Evolutionary conservation across 805 yeast genomes (phyloP), one percentile per base, ranked within the genome.

Genomic region (Lachancea mirantina): DNA sequence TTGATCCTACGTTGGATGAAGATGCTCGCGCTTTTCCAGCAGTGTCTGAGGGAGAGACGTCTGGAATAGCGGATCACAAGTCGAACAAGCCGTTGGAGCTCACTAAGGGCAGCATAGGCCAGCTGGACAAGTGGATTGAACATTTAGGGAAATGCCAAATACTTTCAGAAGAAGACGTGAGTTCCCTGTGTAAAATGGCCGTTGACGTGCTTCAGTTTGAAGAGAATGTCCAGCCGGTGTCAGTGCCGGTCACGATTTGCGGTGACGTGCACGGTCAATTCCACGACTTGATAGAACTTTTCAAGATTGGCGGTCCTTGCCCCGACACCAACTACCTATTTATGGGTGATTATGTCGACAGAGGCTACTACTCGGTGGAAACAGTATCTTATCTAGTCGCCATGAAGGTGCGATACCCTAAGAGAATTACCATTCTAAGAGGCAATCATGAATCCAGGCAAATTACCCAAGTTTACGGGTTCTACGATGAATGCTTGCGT

Each of bases 241-340:
- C 75, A 42, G 89, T 87, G 6, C 98, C 98, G 4, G 97, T 92
- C 21, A 89, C 97, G 13, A 87, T 88, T 44, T 89, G 96, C 67
- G 96, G 96, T 46, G 96, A 87, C 61, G 89, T 87, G 34, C 96
- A 87, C 56, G 96, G 96, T 24, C 96, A 87, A 60, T 88, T 87
- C 58, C 96, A 88, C 57, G 96, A 87, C 65, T 67, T 87, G 57
- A 82, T 85, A 78, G 96, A 87, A 59, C 67, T 87, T 38, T 88
- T 87, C 61, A 84, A 84, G 51, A 87, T 87, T 50, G 96, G 96
- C 26, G 96, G 96, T 10, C 88, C 88, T 30, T 82, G 89, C 46
- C 96, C 96, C 0, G 85, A 76, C 45, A 87, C 95, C 8, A 85
- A 84, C 58, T 87, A 87, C 57, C 59, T 87, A 40, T 87, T 87